Evolutionary conservation across 805 yeast genomes (phyloP).

Genomic region (Middelhovenomyces tepae): DNA sequence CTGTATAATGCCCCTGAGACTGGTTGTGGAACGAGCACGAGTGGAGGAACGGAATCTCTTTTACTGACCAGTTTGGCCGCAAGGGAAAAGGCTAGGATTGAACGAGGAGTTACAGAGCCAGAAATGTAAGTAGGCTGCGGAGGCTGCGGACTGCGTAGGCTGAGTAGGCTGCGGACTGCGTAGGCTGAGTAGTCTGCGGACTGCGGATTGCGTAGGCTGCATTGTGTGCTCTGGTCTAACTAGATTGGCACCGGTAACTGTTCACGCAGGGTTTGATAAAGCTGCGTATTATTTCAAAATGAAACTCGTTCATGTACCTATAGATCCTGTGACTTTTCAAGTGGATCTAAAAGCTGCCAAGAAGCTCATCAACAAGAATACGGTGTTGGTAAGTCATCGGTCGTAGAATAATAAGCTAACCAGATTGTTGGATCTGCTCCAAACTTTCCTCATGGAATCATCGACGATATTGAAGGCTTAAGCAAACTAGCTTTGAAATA

Average conservation of each 20-base stretch:
- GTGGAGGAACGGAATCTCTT: slow-evolving; percentile 94
- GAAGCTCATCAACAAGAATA: slow-evolving; percentile 62
- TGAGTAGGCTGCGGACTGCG: too few relatives aligned
- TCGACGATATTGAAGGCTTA: slow-evolving; percentile 75
- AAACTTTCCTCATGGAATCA: slow-evolving; percentile 92
- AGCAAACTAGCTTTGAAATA: slow-evolving; percentile 55
- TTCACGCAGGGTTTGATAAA: slow-evolving; percentile 93
- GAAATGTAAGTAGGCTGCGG: too few relatives aligned
- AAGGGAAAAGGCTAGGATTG: slow-evolving; percentile 52
- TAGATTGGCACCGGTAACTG: slow-evolving; percentile 80
- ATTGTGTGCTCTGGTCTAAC: too few relatives aligned
- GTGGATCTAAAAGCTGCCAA: slow-evolving; percentile 59
- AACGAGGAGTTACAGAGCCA: slow-evolving; percentile 54
- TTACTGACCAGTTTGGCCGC: slow-evolving; percentile 83
- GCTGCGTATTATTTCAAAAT: slow-evolving; percentile 88
- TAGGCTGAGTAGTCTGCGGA: too few relatives aligned
- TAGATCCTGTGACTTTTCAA: slow-evolving; percentile 57
- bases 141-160: too few relatives aligned
- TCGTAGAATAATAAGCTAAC: too few relatives aligned
- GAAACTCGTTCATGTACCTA: slow-evolving; percentile 68
- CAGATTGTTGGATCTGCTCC: slow-evolving; percentile 95
- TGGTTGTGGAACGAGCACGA: slow-evolving; percentile 74
- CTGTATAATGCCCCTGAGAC: slow-evolving; percentile 73
- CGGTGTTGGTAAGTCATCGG: too few relatives aligned
- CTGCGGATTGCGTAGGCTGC: too few relatives aligned